Base-by-base conservation (phyloP, 2,329 filamentous ascomycete genomes). In the Berkeleyomyces rouxiae region DNA sequence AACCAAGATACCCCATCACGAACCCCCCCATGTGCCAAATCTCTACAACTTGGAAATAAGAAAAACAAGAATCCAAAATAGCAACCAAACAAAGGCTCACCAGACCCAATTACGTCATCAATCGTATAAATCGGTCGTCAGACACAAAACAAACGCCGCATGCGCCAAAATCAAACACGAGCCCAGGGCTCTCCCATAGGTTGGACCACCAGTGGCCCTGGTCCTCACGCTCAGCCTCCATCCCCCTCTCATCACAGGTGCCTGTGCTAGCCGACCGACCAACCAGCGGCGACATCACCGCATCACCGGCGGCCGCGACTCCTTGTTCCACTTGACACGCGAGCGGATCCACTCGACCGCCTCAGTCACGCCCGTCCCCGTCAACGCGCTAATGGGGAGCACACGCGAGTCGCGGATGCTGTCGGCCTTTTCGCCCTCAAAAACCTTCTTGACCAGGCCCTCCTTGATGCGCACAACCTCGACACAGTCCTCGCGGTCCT, bases 391-490 rank as follows among this genome's bases (percentile, higher is more conserved):
- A 66, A 96, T 84, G 5, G 93, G 90, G 70, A 99, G 74, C 13
- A 97, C 93, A 65, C 93, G 80, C 70, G 88, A 95, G 75, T 99
- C 93, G 67, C 92, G 82, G 61, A 96, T 89, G 66, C 85, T 87
- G 49, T 80, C 82, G 0, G 90, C 90, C 75, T 92, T 93, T 71
- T 95, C 89, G 23, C 93, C 89, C 77, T 97, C 91, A 77, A 96
- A 93, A 31, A 99, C 91, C 76, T 88, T 90, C 74, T 95, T 87
- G 60, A 99, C 91, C 62, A 97, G 78, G 0, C 92, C 93, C 73
- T 99, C 93, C 75, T 99, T 99, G 71, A 99, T 96, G 67, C 90
- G 80, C 65, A 97, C 92, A 1, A 96, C 93, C 78, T 99, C 93
- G 61, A 97, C 88, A 68, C 92, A 97, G 74, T 97, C 93, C 74